Percentiles rank a stretch among this genome's conserved stretches.
Conservation (phyloP, 306 rosid genomes). For the Lagenaria siceraria region DNA sequence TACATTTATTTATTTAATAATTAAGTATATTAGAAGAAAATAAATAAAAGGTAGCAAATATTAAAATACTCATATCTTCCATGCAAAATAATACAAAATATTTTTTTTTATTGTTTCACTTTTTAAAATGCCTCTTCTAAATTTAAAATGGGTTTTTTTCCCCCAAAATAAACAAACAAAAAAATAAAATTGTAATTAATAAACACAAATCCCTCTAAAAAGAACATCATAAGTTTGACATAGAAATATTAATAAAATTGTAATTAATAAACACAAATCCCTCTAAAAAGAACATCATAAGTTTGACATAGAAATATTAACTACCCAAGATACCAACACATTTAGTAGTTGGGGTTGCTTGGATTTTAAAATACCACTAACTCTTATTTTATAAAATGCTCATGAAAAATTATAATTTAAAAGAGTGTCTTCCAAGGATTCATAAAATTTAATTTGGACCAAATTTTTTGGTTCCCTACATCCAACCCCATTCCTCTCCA, state of each 20-base stretch:
- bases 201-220: no score
- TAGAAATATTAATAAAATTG: neutral
- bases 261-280: no score
- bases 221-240: neutral
- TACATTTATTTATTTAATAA: no score
- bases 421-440: conserved; percentile 14
- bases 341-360: conserved; percentile 24
- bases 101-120: no score
- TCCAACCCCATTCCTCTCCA: neutral
- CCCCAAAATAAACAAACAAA: no score
- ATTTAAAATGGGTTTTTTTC: no score
- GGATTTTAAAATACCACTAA: conserved; percentile 22
- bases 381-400: neutral
- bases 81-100: no score
- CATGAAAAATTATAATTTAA: neutral
- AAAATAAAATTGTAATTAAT: no score
- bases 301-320: neutral
- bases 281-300: neutral
- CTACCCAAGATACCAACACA: neutral
- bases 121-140: no score
- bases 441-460: conserved; percentile 9
- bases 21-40: no score
- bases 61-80: no score
- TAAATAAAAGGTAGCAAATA: no score
- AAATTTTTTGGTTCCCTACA: neutral